Conservation (phyloP, 73 alveolate species). For the Paramecium sexaurelia region DNA sequence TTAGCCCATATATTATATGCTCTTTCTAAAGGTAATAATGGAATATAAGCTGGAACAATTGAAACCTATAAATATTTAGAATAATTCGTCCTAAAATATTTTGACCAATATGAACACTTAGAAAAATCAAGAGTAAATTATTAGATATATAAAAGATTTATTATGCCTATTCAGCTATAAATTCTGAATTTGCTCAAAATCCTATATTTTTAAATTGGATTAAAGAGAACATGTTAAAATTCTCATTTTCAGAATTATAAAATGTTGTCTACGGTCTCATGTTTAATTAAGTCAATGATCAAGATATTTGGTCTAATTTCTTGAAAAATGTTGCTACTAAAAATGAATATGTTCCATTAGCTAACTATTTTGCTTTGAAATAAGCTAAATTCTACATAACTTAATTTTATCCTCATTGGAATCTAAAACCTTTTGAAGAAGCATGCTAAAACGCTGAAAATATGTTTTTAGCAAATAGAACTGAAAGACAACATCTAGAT, state of each 20-base stretch:
- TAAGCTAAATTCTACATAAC: constrained; percentile 31
- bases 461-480: constrained; percentile 5
- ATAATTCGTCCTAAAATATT: not conserved
- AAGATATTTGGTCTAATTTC: constrained; percentile 40
- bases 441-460: not conserved
- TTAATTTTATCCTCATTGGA: constrained; percentile 26
- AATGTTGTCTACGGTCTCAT: constrained; percentile 41
- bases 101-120: not conserved
- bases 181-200: constrained; percentile 20
- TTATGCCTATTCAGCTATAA: not conserved
- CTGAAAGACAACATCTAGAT: not conserved
- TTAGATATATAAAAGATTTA: not conserved
- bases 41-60: not conserved
- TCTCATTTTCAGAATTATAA: not conserved
- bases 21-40: constrained; percentile 28
- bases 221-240: not conserved
- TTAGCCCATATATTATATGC: constrained; percentile 36
- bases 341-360: not conserved
- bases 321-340: not conserved
- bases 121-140: constrained; percentile 30
- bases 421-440: constrained; percentile 19
- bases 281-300: not conserved
- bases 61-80: not conserved
- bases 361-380: constrained; percentile 38
- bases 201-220: constrained; percentile 3